Base-by-base conservation (phyloP, 2,329 filamentous ascomycete genomes). In the Allantophomopsis cytisporea region DNA sequence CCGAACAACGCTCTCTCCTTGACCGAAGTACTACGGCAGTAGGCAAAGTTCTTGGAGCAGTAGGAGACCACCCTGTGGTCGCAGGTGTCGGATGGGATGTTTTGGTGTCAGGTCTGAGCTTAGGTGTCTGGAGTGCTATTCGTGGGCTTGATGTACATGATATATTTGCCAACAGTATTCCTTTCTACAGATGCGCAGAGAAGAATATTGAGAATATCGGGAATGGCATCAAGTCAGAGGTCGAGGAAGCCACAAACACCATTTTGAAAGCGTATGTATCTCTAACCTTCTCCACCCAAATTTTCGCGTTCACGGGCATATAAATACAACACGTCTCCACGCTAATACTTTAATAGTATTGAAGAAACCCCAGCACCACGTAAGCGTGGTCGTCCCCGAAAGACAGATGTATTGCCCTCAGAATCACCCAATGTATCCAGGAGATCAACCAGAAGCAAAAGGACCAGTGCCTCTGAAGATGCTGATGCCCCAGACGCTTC, bases 41-140 rank as follows among this genome's bases (percentile, higher is more conserved):
- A 12, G 60, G 57, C 36, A 65, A 60, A 50, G 55, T 71, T 11
- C 59, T 69, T 18, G 66, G 62, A 32, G 65, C 69, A 1, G 61
- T 72, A 38, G 62, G 61, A 42, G 69, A 70, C 39, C 72, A 80
- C 50, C 74, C 75, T 1, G 68, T 66, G 16, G 66, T 80, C 21
- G 66, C 67, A 15, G 68, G 65, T 14, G 68, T 69, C 0, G 71
- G 68, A 5, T 68, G 67, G 55, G 76, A 81, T 53, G 73, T 75
- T 2, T 51, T 80, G 12, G 59, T 77, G 30, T 72, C 67, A 16
- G 60, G 62, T 2, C 42, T 72, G 12, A 69, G 65, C 41, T 53
- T 77, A n/a, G 65, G 71, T 1, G 41, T 69, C 2, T 79, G 74
- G 73, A 65, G 69, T n/a, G 70, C 70, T 32, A 61, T 69, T 1